A percentile compares a stretch with the other conserved stretches of the same genome.
These are phyloP conservation scores for Trichocomaceae sp. DNA, from an alignment of 2,329 filamentous ascomycete genomes.

Conservation along the genomic window DNA sequence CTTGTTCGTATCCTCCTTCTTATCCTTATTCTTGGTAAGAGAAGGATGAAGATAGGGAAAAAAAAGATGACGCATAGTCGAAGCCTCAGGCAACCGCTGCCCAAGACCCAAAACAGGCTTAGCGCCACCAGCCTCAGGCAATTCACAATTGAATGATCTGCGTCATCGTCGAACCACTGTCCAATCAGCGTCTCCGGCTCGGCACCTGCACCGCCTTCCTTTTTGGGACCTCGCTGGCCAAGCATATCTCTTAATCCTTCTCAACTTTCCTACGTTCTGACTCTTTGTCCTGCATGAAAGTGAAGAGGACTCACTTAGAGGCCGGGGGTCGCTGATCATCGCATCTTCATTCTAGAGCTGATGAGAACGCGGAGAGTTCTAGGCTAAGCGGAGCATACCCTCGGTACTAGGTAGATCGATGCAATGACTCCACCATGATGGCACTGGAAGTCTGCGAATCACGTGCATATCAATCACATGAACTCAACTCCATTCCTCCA, in stretches of 20 bases:
- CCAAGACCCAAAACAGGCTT: not conserved
- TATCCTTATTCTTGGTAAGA: too few relatives aligned
- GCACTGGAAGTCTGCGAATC: conserved; percentile 1
- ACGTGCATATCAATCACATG: conserved; percentile 7
- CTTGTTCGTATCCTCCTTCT: too few relatives aligned
- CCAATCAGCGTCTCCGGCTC: not conserved
- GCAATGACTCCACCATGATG: conserved; percentile 11
- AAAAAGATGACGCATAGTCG: not conserved
- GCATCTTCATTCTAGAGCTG: not conserved
- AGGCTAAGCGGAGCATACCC: too few relatives aligned
- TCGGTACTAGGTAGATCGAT: too few relatives aligned
- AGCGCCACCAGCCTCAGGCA: not conserved
- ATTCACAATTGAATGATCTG: too few relatives aligned
- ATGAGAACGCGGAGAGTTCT: too few relatives aligned
- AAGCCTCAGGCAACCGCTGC: not conserved
- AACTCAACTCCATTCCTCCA: not conserved
- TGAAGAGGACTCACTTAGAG: not conserved
- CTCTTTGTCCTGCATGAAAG: too few relatives aligned
- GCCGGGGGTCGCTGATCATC: not conserved
- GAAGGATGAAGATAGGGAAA: not conserved
- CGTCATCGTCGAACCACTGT: conserved; percentile 6
- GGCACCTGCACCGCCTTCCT: not conserved
- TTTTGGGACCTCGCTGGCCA: conserved; percentile 1
- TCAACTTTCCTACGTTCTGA: not conserved
- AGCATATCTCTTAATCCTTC: not conserved